Percentiles rank a stretch among this genome's conserved stretches.
Evolutionary conservation across 2,329 filamentous ascomycete species (phyloP).

Genomic region (Pseudocercospora fijiensis): DNA sequence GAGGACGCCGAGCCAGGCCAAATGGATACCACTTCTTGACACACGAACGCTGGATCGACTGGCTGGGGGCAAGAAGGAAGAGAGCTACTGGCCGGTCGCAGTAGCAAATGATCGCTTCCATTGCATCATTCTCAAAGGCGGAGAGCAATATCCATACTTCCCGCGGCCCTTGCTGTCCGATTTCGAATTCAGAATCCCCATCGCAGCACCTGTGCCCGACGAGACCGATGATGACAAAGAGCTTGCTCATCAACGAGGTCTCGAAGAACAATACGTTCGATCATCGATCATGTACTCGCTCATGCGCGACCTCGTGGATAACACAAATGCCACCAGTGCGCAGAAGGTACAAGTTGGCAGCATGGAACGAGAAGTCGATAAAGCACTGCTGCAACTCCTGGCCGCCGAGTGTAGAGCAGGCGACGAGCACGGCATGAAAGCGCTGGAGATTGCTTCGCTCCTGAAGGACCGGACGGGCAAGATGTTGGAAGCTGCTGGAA

Average conservation of each 20-base stretch:
- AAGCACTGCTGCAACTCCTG: constrained; percentile 82
- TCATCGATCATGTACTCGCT: constrained; percentile 70
- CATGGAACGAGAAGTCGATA: constrained; percentile 83
- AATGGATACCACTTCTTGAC: constrained; percentile 90
- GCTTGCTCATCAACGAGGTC: constrained; percentile 51
- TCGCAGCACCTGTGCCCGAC: constrained; percentile 56
- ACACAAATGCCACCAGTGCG: constrained; percentile 62
- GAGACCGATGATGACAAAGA: constrained; percentile 44
- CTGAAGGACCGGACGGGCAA: constrained; percentile 81
- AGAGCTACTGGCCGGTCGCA: constrained; percentile 92
- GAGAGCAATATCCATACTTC: constrained; percentile 89
- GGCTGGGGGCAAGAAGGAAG: constrained; percentile 78
- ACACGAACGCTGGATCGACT: constrained; percentile 80
- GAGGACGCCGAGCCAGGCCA: constrained; percentile 79
- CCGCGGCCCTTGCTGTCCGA: constrained; percentile 85
- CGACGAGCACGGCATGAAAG: constrained; percentile 92
- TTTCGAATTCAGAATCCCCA: constrained; percentile 85
- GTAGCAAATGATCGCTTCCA: constrained; percentile 91
- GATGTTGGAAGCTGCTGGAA: constrained; percentile 88
- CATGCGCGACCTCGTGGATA: constrained; percentile 69
- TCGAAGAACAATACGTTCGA: constrained; percentile 82
- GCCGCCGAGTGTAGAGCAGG: constrained; percentile 87
- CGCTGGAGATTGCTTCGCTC: constrained; percentile 82
- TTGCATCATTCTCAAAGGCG: constrained; percentile 97
- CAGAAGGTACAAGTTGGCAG: constrained; percentile 67